phyloP scores from a whole-genome alignment of 768 basidiomycete genomes.

The Multifurca ochricompacta region DNA sequence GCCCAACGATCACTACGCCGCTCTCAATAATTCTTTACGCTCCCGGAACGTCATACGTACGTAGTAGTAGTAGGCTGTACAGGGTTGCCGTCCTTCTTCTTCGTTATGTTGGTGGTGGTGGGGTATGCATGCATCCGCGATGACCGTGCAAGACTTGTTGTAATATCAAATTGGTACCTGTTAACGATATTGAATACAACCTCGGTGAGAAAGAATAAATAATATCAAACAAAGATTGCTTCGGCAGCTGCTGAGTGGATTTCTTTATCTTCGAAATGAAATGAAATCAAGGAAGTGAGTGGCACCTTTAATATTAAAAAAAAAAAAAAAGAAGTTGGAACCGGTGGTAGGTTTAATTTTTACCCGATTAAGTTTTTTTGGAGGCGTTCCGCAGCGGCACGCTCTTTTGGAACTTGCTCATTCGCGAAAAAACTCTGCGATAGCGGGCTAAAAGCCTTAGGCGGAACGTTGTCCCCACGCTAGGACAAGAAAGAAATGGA shows the following conservation, averaged over 20 bases:
- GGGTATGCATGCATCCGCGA: too few species aligned
- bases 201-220: constrained; percentile 6
- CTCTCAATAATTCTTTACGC: neutral
- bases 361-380: constrained; percentile 8
- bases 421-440: neutral
- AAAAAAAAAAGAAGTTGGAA: too few species aligned
- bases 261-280: neutral
- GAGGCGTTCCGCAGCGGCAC: neutral
- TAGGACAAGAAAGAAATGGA: neutral
- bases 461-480: neutral
- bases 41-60: constrained; percentile 10
- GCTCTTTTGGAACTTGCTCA: neutral
- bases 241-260: neutral
- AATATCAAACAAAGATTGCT: neutral
- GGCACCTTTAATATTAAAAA: constrained; percentile 12
- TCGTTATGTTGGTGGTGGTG: too few species aligned
- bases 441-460: neutral
- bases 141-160: too few species aligned
- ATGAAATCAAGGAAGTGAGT: constrained; percentile 13
- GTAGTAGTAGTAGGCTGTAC: neutral
- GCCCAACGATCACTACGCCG: neutral
- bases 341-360: constrained; percentile 16
- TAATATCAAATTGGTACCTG: constrained; percentile 11
- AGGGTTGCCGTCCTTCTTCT: too few species aligned
- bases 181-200: too few species aligned